Percentiles rank a stretch among this genome's conserved stretches.
Conservation (phyloP, 2,329 filamentous ascomycete species). For the Paracoccidioides brasiliensis region DNA sequence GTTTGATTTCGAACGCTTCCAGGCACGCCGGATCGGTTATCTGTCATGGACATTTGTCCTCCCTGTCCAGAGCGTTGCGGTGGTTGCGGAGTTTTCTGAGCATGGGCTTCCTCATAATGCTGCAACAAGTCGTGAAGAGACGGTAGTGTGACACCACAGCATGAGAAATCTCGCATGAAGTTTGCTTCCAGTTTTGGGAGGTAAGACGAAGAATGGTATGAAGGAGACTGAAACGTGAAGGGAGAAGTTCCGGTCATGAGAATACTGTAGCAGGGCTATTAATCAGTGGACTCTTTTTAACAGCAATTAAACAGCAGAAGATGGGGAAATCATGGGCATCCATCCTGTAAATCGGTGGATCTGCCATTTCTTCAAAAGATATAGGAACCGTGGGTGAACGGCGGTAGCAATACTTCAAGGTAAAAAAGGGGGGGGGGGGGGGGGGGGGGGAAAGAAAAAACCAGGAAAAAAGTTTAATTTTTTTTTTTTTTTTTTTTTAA, state of each 20-base stretch:
- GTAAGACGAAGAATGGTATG: conserved; percentile 92
- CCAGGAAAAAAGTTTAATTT: too few species aligned
- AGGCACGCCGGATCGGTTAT: conserved; percentile 39
- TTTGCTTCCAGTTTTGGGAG: conserved; percentile 91
- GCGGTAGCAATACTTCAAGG: too few species aligned
- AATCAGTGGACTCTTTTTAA: background rate
- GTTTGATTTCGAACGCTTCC: conserved; percentile 24
- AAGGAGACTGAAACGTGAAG: conserved; percentile 79
- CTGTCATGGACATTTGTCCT: conserved; percentile 30
- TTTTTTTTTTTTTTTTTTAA: too few species aligned
- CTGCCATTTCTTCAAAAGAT: background rate
- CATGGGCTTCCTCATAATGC: conserved; percentile 93
- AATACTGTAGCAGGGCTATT: conserved; percentile 47
- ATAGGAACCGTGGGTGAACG: too few species aligned
- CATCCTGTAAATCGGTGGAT: background rate
- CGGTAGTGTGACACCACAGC: conserved; percentile 78
- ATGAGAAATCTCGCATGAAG: conserved; percentile 95
- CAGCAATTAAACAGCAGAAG: conserved; percentile 13
- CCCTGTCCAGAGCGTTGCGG: conserved; percentile 36
- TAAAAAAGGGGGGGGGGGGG: too few species aligned
- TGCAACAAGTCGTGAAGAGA: conserved; percentile 90
- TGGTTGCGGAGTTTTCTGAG: conserved; percentile 47
- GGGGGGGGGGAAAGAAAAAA: conserved; percentile 1
- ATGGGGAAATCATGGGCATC: background rate
- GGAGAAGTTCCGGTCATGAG: conserved; percentile 96